Evolutionary conservation across 495 filamentous ascomycete species (phyloP).

Genomic region (Apiosordaria backusii): DNA sequence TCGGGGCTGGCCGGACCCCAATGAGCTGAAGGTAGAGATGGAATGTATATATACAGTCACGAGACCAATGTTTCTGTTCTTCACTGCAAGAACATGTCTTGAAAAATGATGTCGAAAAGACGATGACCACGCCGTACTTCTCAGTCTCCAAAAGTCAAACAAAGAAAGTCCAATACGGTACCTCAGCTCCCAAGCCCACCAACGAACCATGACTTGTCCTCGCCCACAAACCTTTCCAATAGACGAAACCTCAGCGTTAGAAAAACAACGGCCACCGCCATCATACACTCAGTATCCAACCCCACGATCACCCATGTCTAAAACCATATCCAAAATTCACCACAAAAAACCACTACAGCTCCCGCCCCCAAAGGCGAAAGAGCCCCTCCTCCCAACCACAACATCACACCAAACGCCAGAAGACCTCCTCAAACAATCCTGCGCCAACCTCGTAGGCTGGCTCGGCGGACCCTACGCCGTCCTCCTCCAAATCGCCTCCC

Average conservation of each 20-base stretch:
- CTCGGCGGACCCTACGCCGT: constrained; percentile 15
- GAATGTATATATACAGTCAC: background rate
- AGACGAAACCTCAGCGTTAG: background rate
- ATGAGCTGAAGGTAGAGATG: background rate
- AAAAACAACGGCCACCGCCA: background rate
- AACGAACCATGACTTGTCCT: background rate
- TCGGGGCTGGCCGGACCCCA: background rate
- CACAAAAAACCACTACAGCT: background rate
- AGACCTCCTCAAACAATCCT: constrained; percentile 3
- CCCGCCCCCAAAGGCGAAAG: background rate
- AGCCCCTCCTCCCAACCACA: background rate
- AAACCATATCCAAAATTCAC: background rate
- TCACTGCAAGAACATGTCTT: background rate
- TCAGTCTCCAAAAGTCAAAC: background rate
- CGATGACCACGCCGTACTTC: background rate
- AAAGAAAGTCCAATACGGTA: constrained; percentile 5
- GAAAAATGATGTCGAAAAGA: background rate
- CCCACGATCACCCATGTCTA: background rate
- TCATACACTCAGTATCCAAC: background rate
- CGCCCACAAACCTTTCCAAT: background rate
- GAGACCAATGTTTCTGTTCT: background rate
- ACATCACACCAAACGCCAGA: background rate
- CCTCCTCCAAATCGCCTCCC: constrained; percentile 18
- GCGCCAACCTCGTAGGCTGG: constrained; percentile 16
- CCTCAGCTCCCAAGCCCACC: background rate